These are phyloP conservation scores for Onygena corvina DNA, from an alignment of 2,329 filamentous ascomycete genomes.

Conservation along the genomic window DNA sequence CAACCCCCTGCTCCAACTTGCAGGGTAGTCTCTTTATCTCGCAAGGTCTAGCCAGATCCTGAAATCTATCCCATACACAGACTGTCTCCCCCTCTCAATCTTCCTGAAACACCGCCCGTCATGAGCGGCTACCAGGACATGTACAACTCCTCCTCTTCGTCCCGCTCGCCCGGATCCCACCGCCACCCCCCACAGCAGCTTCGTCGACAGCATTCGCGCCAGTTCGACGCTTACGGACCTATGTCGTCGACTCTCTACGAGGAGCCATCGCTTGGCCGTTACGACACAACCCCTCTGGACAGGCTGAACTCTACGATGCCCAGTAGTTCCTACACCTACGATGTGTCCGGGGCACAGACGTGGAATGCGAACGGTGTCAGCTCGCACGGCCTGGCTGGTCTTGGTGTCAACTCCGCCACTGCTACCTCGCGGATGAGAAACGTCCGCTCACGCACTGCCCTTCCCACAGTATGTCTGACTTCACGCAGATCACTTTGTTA, in stretches of 20 bases:
- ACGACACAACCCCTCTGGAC: constrained; percentile 44
- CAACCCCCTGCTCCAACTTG: constrained; percentile 4
- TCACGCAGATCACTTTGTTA: neutral
- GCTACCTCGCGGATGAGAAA: constrained; percentile 46
- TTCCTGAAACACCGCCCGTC: constrained; percentile 2
- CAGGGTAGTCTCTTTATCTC: constrained; percentile 6
- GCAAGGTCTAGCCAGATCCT: constrained; percentile 4
- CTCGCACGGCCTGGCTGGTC: constrained; percentile 52
- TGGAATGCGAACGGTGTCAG: constrained; percentile 70
- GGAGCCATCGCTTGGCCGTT: constrained; percentile 43
- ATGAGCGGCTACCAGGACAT: constrained; percentile 32
- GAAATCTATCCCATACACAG: neutral
- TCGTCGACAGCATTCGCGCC: constrained; percentile 61
- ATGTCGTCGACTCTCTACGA: constrained; percentile 62
- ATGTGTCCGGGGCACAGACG: constrained; percentile 56
- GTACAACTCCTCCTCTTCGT: constrained; percentile 55
- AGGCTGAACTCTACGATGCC: constrained; percentile 48
- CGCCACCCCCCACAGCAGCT: constrained; percentile 53
- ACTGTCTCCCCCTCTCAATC: neutral
- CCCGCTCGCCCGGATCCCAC: constrained; percentile 63
- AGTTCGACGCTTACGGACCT: constrained; percentile 61
- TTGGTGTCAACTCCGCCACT: constrained; percentile 43
- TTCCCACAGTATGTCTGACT: constrained; percentile 59
- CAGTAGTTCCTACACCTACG: constrained; percentile 53
- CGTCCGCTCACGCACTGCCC: constrained; percentile 45